Base-by-base conservation (phyloP, 1,284 basidiomycete species). In the Papiliotrema fonsecae region DNA sequence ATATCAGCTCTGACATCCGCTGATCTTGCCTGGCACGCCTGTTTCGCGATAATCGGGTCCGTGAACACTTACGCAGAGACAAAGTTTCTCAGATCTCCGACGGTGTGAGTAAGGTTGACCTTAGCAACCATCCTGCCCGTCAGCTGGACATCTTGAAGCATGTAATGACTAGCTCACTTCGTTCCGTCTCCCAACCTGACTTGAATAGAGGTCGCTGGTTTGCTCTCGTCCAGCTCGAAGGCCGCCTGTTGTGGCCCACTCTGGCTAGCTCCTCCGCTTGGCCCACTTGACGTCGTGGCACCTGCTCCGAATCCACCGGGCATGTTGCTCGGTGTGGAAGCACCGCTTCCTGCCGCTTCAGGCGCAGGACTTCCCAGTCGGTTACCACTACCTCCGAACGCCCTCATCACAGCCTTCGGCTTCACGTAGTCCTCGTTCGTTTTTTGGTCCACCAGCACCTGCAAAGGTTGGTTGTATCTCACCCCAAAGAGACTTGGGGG, bases 101-200 rank as follows among this genome's bases (percentile, higher is more conserved):
- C 82, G 0, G 89, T 97, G 66, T 97, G 91, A 10, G 83, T 85
- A 49, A 92, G 77, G 72, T 98, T 98, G 85, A 97, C 88, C 46
- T 87, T 78, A 40, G 81, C 85, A 2, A 91, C 86, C 70, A 94
- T 81, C 57, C 91, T 87, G 63, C 19, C n/a, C 41, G 25, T 45
- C 36, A 49, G 35, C 25, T 2, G 16, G 11, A 39, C 19, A 19
- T 24, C n/a, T 26, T 24, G 24, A n/a, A 5, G 4, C 9, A 13
- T 5, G 22, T 22, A 27, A 19, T 3, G n/a, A 48, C 7, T 16
- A 35, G 67, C 78, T 30, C 54, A 86, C 85, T 86, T 80, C n/a
- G 88, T 87, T 11, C 96, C 96, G 73, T 97, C 92, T 10, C 86
- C 87, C 40, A 97, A 70, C 41, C 93, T 79, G 48, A 97, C 79